Evolutionary conservation across 2,329 filamentous ascomycete genomes (phyloP).

Genomic region (Neurospora crassa): DNA sequence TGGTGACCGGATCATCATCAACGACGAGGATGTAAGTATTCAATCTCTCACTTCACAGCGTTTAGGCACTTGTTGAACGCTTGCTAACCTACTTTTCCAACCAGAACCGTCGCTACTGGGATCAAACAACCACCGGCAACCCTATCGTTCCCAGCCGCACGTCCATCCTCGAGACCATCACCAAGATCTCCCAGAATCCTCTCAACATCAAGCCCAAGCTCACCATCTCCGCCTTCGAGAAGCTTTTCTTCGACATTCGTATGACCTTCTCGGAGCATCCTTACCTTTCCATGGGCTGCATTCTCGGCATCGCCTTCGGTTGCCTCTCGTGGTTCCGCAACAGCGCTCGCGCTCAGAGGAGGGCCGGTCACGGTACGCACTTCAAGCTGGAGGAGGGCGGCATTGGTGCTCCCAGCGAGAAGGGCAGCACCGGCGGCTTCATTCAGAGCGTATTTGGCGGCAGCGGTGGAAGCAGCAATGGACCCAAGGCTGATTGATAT

Average conservation of each 20-base stretch:
- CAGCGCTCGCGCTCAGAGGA: conserved; percentile 32
- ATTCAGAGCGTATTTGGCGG: conserved; percentile 37
- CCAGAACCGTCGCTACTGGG: conserved; percentile 91
- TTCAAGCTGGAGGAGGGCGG: conserved; percentile 51
- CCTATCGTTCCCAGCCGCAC: conserved; percentile 82
- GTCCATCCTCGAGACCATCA: conserved; percentile 79
- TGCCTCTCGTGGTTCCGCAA: conserved; percentile 44
- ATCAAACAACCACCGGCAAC: conserved; percentile 79
- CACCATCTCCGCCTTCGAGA: conserved; percentile 62
- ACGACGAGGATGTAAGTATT: conserved; percentile 82
- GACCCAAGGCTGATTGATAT: conserved; percentile 12
- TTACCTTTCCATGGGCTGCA: conserved; percentile 46
- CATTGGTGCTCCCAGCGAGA: conserved; percentile 18
- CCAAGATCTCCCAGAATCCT: conserved; percentile 58
- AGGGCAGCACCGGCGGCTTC: conserved; percentile 54
- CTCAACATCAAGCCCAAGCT: conserved; percentile 67
- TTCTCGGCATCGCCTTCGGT: conserved; percentile 46
- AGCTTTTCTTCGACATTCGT: conserved; percentile 59
- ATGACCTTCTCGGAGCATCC: conserved; percentile 50
- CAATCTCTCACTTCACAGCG: not conserved
- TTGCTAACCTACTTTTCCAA: conserved; percentile 24
- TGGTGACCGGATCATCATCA: conserved; percentile 89
- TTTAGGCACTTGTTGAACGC: not conserved
- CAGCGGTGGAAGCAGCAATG: conserved; percentile 19
- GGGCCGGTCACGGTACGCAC: conserved; percentile 37